Conservation (phyloP, 805 yeast species). For the Metahyphopichia silvanorum region DNA sequence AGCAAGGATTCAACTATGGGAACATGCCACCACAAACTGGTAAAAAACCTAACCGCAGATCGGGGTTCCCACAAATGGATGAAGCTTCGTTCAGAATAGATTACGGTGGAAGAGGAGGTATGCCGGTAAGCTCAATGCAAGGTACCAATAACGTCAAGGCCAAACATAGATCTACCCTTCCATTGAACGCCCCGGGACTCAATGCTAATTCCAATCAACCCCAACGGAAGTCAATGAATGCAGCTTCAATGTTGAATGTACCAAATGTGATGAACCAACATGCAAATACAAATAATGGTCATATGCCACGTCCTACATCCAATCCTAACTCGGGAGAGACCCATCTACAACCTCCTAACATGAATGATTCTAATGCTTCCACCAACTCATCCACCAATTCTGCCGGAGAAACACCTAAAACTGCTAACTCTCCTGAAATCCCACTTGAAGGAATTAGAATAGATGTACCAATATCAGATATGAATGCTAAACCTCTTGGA, state of each 20-base stretch:
- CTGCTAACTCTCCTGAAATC: conserved; percentile 13
- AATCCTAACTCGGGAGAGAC: conserved; percentile 9
- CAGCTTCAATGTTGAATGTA: conserved; percentile 3
- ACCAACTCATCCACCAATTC: conserved; percentile 15
- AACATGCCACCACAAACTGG: conserved; percentile 19
- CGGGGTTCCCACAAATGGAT: conserved; percentile 29
- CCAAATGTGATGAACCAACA: not conserved
- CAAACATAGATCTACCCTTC: conserved; percentile 1
- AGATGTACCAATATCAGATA: conserved; percentile 10
- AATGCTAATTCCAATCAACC: conserved; percentile 1
- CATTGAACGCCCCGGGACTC: not conserved
- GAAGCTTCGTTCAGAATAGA: conserved; percentile 30
- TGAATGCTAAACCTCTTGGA: conserved; percentile 27
- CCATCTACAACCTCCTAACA: conserved; percentile 17
- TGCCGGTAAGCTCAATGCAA: conserved; percentile 30
- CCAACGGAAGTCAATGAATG: conserved; percentile 6
- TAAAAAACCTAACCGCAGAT: conserved; percentile 33
- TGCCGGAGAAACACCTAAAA: conserved; percentile 21
- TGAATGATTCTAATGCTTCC: conserved; percentile 16
- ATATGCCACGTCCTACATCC: not conserved
- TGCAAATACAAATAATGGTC: not conserved
- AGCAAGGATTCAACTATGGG: no score
- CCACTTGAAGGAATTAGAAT: conserved; percentile 2
- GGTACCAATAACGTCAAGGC: conserved; percentile 10
- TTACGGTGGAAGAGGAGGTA: conserved; percentile 47